Percentiles rank a stretch among this genome's conserved stretches.
These are phyloP conservation scores for Aspergillus arachidicola DNA, from an alignment of 2,329 filamentous ascomycete species.

Conservation along the genomic window DNA sequence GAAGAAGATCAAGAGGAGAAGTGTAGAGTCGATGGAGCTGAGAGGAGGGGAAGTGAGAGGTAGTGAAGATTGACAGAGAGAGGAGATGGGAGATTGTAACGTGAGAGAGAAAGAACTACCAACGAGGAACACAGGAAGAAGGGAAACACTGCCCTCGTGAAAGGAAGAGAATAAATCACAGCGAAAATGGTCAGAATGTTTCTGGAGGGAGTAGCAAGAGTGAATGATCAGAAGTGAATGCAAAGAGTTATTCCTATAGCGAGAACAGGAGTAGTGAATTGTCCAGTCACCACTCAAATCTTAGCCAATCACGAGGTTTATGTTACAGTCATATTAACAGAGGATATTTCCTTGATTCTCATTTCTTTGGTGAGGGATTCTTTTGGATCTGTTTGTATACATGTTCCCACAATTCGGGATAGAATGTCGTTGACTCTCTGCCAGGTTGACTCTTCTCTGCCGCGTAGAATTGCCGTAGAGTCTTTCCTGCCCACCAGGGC, in stretches of 20 bases:
- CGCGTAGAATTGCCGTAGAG: slow-evolving; percentile 44
- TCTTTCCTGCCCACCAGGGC: slow-evolving; percentile 41
- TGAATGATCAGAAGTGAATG: neutral
- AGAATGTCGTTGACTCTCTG: slow-evolving; percentile 41
- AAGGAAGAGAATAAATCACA: neutral
- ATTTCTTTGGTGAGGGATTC: slow-evolving; percentile 16
- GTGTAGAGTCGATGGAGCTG: neutral
- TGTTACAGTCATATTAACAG: slow-evolving; percentile 5
- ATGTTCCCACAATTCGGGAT: slow-evolving; percentile 47
- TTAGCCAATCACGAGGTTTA: neutral
- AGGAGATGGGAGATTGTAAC: slow-evolving; percentile 1
- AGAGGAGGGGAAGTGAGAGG: neutral
- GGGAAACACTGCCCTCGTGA: neutral
- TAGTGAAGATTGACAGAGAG: neutral
- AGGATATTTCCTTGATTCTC: slow-evolving; percentile 4
- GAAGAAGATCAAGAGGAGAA: neutral
- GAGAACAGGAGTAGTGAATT: slow-evolving; percentile 2
- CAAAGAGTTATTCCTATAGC: neutral
- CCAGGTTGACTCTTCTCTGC: slow-evolving; percentile 41
- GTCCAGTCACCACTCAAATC: neutral
- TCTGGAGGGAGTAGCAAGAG: neutral
- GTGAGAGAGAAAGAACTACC: slow-evolving; percentile 5
- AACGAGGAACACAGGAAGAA: slow-evolving; percentile 4
- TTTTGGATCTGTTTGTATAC: slow-evolving; percentile 45
- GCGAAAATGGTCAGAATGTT: neutral